Base-by-base conservation (phyloP, 2,329 filamentous ascomycete species). In the Neonectria neomacrospora region DNA sequence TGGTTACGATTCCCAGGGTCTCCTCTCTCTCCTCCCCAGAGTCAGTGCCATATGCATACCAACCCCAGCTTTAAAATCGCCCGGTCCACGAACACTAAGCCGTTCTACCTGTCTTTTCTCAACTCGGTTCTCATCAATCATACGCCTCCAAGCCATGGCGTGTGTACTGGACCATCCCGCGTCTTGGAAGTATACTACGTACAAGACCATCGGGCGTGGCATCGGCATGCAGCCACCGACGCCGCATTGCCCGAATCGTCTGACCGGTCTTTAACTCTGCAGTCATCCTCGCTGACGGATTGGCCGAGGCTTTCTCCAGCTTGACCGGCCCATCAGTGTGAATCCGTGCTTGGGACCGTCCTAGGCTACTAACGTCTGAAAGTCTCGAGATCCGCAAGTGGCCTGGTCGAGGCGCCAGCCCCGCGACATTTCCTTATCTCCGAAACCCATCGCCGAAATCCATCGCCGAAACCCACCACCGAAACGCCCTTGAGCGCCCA, bases 391-490 rank as follows among this genome's bases (percentile, higher is more conserved):
- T 57, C 56, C 23, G 54, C 51, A 20, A 51, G 32, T 50, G 32
- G 22, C 58, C 48, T 20, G 20, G 28, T 11, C 14, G 7, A 32
- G n/a, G 28, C 8, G 22, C 56, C 41, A 37, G 5, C 50, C 30
- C 51, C 32, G 30, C 41, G 50, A 63, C 58, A 58, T 34, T n/a
- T 39, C 61, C 64, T 62, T 64, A 71, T 63, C 68, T 50, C 63
- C 66, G 68, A 71, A 58, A 39, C 45, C 16, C 26, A 32, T 23
- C 53, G 61, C 48, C 23, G 59, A 71, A 58, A 39, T 41, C 16
- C 26, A 30, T 22, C 52, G 61, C 48, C 23, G 58, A 71, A 58
- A 39, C 45, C 16, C 26, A 30, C 18, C 52, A 59, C 48, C 23
- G 58, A 71, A 55, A 52, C 51, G 18, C 55, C 61, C 45, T 23